Conservation (phyloP, 2,329 filamentous ascomycete species). For the Verticillium klebahnii region DNA sequence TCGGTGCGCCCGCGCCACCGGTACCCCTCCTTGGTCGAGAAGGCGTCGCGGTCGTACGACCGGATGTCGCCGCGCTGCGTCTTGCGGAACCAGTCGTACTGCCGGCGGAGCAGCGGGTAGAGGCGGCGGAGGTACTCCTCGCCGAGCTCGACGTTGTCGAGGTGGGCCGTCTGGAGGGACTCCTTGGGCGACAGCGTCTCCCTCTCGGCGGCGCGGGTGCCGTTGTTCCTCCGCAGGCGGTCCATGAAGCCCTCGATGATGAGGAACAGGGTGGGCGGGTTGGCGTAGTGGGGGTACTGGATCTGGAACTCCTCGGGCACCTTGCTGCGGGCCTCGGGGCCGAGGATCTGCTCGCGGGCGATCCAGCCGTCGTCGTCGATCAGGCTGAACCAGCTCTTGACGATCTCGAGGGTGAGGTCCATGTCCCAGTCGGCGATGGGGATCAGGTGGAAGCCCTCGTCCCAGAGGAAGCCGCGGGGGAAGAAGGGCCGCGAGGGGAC, state of each 20-base stretch:
- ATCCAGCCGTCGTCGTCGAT: constrained; percentile 99
- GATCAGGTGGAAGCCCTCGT: constrained; percentile 92
- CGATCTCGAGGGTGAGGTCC: constrained; percentile 79
- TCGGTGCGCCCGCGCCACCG: constrained; percentile 89
- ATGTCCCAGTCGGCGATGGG: constrained; percentile 93
- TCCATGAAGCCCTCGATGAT: constrained; percentile 80
- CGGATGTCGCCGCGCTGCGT: constrained; percentile 89
- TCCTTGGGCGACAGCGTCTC: constrained; percentile 38
- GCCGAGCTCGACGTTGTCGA: constrained; percentile 64
- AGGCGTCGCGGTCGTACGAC: constrained; percentile 84
- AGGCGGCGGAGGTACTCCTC: constrained; percentile 68
- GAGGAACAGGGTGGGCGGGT: constrained; percentile 91
- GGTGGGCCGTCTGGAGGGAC: constrained; percentile 56
- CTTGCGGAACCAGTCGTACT: constrained; percentile 92
- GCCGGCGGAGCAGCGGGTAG: constrained; percentile 81
- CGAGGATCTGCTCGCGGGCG: constrained; percentile 90
- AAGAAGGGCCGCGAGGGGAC: constrained; percentile 95
- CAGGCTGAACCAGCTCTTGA: constrained; percentile 92
- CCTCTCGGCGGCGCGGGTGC: constrained; percentile 34
- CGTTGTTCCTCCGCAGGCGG: constrained; percentile 60
- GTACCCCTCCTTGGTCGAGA: constrained; percentile 87
- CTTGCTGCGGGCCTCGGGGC: constrained; percentile 86
- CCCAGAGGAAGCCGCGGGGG: constrained; percentile 94
- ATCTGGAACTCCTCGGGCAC: constrained; percentile 90
- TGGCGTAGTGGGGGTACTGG: constrained; percentile 96